phyloP scores from a whole-genome alignment of 805 yeast species.

The Pachysolen tannophilus region DNA sequence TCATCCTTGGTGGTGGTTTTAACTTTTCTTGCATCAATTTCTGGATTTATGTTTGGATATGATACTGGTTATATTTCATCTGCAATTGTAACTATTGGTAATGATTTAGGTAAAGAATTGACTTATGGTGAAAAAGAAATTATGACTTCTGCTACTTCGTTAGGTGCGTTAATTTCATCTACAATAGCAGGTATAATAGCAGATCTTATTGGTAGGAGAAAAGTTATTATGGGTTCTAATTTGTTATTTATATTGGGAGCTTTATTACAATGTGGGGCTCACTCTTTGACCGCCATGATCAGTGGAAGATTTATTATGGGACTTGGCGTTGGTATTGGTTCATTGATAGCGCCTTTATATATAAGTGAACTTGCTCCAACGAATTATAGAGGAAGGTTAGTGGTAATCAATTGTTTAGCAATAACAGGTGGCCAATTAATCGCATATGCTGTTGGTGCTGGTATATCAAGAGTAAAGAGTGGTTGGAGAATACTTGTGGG shows the following conservation, averaged over 20 bases:
- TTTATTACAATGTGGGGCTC: slow-evolving; percentile 34
- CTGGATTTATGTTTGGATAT: slow-evolving; percentile 55
- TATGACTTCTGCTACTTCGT: slow-evolving; percentile 47
- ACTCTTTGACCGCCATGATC: slow-evolving; percentile 41
- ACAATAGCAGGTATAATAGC: slow-evolving; percentile 40
- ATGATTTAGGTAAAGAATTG: slow-evolving; percentile 33
- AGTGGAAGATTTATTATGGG: slow-evolving; percentile 46
- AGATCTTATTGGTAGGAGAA: slow-evolving; percentile 39
- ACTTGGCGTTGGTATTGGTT: slow-evolving; percentile 48
- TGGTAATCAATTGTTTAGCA: slow-evolving; percentile 43
- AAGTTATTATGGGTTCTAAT: slow-evolving; percentile 37
- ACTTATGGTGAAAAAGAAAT: slow-evolving; percentile 40
- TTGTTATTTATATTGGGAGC: slow-evolving; percentile 41
- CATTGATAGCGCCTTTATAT: slow-evolving; percentile 46
- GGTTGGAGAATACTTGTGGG: slow-evolving; percentile 50
- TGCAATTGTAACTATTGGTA: slow-evolving; percentile 43
- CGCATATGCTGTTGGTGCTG: slow-evolving; percentile 47
- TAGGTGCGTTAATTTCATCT: slow-evolving; percentile 47
- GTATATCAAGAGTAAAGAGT: slow-evolving; percentile 28
- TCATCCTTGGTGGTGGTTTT: slow-evolving; percentile 33
- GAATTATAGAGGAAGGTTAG: slow-evolving; percentile 42
- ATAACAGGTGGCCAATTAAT: slow-evolving; percentile 51
- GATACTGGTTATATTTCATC: slow-evolving; percentile 55
- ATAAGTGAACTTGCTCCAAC: slow-evolving; percentile 47
- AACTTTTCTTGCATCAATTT: slow-evolving; percentile 43